Evolutionary conservation across 495 filamentous ascomycete genomes (phyloP).

Genomic region (Filosporella fistucella): DNA sequence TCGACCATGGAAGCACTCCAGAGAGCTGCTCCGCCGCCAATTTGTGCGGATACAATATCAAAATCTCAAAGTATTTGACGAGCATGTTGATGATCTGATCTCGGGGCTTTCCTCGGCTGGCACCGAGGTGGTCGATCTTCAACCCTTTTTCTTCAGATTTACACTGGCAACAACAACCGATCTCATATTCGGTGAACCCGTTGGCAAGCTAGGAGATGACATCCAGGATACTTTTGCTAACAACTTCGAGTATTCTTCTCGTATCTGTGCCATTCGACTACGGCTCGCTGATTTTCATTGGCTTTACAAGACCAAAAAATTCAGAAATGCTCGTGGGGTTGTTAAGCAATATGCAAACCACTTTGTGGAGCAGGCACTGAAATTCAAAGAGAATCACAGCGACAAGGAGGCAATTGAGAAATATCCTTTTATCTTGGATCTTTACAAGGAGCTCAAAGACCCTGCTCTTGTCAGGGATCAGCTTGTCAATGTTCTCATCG

Average conservation of each 20-base stretch:
- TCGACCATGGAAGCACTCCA: conserved; percentile 31
- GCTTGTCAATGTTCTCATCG: conserved; percentile 46
- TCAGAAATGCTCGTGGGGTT: not conserved
- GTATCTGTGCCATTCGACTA: not conserved
- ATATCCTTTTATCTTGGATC: conserved; percentile 38
- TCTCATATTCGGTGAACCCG: conserved; percentile 54
- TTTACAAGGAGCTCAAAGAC: conserved; percentile 33
- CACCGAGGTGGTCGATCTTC: not conserved
- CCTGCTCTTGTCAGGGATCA: conserved; percentile 36
- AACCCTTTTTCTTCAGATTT: not conserved
- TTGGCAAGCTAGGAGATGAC: not conserved
- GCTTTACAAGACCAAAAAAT: not conserved
- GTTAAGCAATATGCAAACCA: conserved; percentile 2
- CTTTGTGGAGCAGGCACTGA: not conserved
- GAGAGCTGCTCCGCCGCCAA: conserved; percentile 36
- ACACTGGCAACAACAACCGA: conserved; percentile 65
- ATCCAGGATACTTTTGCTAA: not conserved
- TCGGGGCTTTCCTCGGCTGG: too few species aligned
- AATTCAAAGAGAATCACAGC: not conserved
- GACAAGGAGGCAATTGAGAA: not conserved
- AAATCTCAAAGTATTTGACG: conserved; percentile 50
- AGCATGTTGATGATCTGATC: conserved; percentile 37
- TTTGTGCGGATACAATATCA: conserved; percentile 36
- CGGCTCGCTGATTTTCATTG: not conserved
- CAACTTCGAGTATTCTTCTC: not conserved